These are phyloP conservation scores for Starmerella sp. DNA, from an alignment of 805 yeast genomes.

Conservation along the genomic window DNA sequence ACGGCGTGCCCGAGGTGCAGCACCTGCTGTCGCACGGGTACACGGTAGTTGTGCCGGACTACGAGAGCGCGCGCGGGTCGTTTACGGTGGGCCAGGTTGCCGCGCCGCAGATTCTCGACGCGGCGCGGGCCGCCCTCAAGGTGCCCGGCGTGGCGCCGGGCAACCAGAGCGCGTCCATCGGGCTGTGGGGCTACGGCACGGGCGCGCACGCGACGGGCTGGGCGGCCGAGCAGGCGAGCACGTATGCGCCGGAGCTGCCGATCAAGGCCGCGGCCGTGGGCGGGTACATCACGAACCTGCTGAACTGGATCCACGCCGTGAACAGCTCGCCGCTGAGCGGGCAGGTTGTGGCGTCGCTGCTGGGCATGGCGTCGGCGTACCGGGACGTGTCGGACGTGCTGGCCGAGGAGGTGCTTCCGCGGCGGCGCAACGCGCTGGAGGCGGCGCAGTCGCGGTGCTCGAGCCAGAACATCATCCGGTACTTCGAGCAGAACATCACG, in stretches of 20 bases:
- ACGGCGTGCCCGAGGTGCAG: conserved; percentile 15
- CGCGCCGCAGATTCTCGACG: conserved; percentile 26
- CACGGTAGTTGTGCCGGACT: conserved; percentile 23
- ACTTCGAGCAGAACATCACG: conserved; percentile 18
- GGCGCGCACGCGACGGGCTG: conserved; percentile 25
- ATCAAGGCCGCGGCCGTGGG: conserved; percentile 22
- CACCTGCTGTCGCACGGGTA: conserved; percentile 18
- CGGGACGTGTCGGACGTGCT: conserved; percentile 19
- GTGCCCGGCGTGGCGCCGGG: conserved; percentile 9
- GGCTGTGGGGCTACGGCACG: conserved; percentile 26
- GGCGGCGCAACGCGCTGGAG: conserved; percentile 13
- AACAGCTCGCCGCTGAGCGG: conserved; percentile 23
- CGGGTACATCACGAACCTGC: conserved; percentile 20
- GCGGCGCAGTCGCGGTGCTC: conserved; percentile 15
- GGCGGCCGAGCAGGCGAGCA: conserved; percentile 20
- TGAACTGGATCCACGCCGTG: conserved; percentile 14
- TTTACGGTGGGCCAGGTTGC: conserved; percentile 21
- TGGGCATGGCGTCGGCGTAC: conserved; percentile 25
- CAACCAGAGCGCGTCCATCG: conserved; percentile 15
- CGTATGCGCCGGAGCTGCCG: conserved; percentile 24
- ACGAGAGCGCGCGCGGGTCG: conserved; percentile 21
- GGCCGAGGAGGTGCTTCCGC: conserved; percentile 10
- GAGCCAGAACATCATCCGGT: conserved; percentile 12
- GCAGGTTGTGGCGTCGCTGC: conserved; percentile 22
- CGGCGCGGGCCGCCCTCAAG: conserved; percentile 23